These are phyloP conservation scores for Pythium catenulatum DNA, from an alignment of 352 stramenopile species.

Conservation along the genomic window DNA sequence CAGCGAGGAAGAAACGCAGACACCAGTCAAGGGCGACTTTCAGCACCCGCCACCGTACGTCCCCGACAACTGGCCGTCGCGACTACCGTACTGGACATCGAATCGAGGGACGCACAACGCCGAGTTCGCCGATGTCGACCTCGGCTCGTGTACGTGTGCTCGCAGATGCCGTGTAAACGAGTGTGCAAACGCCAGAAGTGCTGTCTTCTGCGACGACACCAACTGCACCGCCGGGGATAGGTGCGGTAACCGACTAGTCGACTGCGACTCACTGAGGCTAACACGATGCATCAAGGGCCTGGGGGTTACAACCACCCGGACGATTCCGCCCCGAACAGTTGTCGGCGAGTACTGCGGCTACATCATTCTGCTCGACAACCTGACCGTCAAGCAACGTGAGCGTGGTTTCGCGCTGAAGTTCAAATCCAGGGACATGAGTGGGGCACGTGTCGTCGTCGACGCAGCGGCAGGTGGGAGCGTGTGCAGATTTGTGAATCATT, in stretches of 20 bases:
- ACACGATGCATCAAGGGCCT: not conserved
- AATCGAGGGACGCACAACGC: no score
- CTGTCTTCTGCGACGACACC: not conserved
- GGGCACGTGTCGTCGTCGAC: not conserved
- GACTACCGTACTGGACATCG: not conserved
- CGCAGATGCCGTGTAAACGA: not conserved
- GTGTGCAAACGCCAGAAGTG: not conserved
- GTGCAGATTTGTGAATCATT: constrained; percentile 6
- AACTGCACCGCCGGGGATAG: not conserved
- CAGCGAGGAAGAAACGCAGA: not conserved
- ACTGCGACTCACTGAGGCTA: not conserved
- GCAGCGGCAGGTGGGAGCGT: not conserved
- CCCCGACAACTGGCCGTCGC: not conserved
- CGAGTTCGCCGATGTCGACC: not conserved
- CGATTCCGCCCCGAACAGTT: not conserved
- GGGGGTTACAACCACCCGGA: not conserved
- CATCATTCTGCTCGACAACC: not conserved
- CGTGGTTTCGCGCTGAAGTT: not conserved
- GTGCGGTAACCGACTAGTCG: not conserved
- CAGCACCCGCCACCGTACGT: not conserved
- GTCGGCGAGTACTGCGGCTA: not conserved
- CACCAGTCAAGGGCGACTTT: no score
- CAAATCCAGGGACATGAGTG: not conserved
- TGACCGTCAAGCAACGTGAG: not conserved
- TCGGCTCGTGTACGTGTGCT: not conserved